A percentile compares a stretch with the other conserved stretches of the same genome.
Evolutionary conservation across 768 basidiomycete species (phyloP).

Genomic region (Lyophyllum decastes): DNA sequence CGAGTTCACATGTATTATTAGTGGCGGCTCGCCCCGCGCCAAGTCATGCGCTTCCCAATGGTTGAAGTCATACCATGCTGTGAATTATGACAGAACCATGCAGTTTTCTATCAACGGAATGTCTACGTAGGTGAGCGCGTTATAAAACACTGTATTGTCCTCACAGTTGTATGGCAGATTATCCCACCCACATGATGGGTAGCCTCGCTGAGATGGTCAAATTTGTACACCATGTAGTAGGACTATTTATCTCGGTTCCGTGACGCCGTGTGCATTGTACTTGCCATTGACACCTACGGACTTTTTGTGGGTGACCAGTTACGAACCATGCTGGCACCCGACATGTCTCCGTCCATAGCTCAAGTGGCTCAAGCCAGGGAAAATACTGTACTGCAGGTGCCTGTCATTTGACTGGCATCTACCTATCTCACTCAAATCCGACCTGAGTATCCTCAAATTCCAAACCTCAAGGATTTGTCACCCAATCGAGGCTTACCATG

Average conservation of each 20-base stretch:
- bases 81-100: not conserved
- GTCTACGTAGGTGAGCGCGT: not conserved
- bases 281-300: not conserved
- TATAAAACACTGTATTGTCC: not conserved
- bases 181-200: not conserved
- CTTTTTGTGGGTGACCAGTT: not conserved
- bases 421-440: not conserved
- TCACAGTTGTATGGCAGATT: not conserved
- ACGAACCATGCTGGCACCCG: too few relatives aligned
- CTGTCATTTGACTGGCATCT: not conserved
- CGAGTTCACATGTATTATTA: not conserved
- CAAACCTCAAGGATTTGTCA: not conserved
- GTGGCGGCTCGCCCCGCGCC: conserved; percentile 1
- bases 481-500: too few relatives aligned
- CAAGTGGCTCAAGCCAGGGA: not conserved
- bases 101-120: not conserved
- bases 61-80: not conserved
- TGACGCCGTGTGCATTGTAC: not conserved
- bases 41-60: conserved; percentile 2
- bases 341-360: too few relatives aligned
- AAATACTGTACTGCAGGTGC: not conserved
- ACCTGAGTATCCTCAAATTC: not conserved
- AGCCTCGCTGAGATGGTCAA: not conserved
- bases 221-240: not conserved
- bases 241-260: not conserved